Conservation (phyloP, 192 early-diverging fungal species). For the Backusella liffmaniae region DNA sequence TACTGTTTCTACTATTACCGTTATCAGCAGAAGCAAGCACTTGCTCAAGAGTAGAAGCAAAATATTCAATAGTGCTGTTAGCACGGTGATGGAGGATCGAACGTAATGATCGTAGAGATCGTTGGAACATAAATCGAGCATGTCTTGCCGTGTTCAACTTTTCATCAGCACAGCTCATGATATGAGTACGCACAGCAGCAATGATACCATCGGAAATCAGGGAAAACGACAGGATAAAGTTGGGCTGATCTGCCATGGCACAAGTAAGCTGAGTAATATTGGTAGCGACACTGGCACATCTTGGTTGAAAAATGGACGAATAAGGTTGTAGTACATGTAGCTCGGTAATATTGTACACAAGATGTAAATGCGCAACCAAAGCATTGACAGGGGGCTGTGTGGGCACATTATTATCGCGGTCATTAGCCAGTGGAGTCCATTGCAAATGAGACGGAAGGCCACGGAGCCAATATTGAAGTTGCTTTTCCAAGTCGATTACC, state of each 20-base stretch:
- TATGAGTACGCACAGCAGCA: constrained; percentile 8
- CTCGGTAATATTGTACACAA: constrained; percentile 26
- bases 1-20: background rate
- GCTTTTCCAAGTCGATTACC: constrained; percentile 8
- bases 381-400: constrained; percentile 21
- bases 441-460: constrained; percentile 8
- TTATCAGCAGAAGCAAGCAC: background rate
- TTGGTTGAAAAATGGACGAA: constrained; percentile 16
- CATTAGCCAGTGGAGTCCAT: constrained; percentile 23
- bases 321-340: constrained; percentile 16
- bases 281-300: constrained; percentile 20
- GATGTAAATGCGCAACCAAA: constrained; percentile 30
- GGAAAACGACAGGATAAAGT: constrained; percentile 10
- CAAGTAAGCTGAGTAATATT: constrained; percentile 30
- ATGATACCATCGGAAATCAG: constrained; percentile 5
- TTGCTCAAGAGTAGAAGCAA: background rate
- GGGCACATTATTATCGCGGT: constrained; percentile 11
- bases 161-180: constrained; percentile 6
- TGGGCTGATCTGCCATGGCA: constrained; percentile 14
- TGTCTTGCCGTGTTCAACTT: constrained; percentile 3
- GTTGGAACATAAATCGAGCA: constrained; percentile 25
- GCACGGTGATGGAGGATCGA: background rate
- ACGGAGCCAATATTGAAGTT: constrained; percentile 25
- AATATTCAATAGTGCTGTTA: background rate
- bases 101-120: constrained; percentile 17